phyloP scores from a whole-genome alignment of 805 yeast genomes.

The Kodamaea neixiangensis region DNA sequence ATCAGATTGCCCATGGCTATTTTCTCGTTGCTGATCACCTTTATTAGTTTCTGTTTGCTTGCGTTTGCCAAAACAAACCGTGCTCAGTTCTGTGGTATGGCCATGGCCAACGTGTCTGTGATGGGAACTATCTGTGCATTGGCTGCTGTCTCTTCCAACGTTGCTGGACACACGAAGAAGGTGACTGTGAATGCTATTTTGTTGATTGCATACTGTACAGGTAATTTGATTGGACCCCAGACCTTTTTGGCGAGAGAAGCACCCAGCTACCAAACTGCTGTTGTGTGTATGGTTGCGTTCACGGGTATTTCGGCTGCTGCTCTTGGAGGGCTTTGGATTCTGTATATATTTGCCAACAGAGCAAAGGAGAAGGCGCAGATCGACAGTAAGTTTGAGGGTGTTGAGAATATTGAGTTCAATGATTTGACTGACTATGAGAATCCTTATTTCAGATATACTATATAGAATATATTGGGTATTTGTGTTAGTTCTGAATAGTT shows the following conservation, averaged over 20 bases:
- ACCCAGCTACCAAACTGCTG: constrained; percentile 45
- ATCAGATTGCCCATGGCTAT: constrained; percentile 30
- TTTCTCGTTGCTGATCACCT: constrained; percentile 22
- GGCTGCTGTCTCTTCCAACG: constrained; percentile 46
- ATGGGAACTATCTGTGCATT: constrained; percentile 31
- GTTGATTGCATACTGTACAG: constrained; percentile 53
- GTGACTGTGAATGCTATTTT: constrained; percentile 45
- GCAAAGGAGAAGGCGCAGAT: neutral
- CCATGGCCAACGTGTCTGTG: constrained; percentile 34
- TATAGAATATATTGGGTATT: neutral
- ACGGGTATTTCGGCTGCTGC: constrained; percentile 26
- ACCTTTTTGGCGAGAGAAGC: constrained; percentile 46
- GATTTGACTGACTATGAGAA: constrained; percentile 54
- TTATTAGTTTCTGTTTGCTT: constrained; percentile 37
- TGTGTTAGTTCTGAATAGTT: no score
- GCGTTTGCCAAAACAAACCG: constrained; percentile 39
- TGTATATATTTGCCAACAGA: constrained; percentile 35
- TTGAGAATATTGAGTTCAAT: constrained; percentile 43
- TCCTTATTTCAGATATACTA: constrained; percentile 50
- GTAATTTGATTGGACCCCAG: constrained; percentile 59
- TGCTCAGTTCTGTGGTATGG: constrained; percentile 28
- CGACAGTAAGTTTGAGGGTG: constrained; percentile 2
- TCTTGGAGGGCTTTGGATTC: constrained; percentile 26
- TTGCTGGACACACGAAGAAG: constrained; percentile 61
- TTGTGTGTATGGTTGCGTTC: constrained; percentile 41